Base-by-base conservation (phyloP, 2,329 filamentous ascomycete genomes). In the Hymenoscyphus repandus region DNA sequence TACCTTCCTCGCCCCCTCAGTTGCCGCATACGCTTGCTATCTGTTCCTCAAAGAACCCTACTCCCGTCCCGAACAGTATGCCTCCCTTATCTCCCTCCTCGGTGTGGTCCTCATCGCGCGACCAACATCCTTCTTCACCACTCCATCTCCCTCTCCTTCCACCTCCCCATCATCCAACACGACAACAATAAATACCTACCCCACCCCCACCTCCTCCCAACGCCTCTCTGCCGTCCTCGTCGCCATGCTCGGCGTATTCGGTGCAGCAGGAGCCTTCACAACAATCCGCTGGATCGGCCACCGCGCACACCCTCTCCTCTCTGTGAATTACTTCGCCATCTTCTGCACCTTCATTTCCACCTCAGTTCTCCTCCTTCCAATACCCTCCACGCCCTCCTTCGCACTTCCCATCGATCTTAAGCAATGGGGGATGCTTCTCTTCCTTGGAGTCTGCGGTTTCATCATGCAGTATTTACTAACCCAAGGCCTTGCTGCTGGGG, bases 381-480 rank as follows among this genome's bases (percentile, higher is more conserved):
- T 41, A n/a, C 55, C 58, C 1, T 36, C 57, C 9, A 40, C 61
- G 69, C 57, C 65, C 72, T 60, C 7, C 58, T 80, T 58, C 67
- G 65, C 18, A 72, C 54, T 78, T 58, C 68, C 66, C 1, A 62
- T 27, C 72, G 74, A 1, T 58, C 66, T 3, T 65, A 71, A 22
- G 11, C 61, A 37, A 69, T 92, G 87, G 85, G 66, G 71, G 0
- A 75, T 90, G 36, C 70, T 96, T 13, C 48, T 83, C 0, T 78
- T 84, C 34, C 72, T 95, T 3, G 88, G 87, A 0, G 63, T 81
- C 0, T 85, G 85, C 57, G 91, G 91, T 0, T 92, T 96, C 64
- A 66, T 86, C 18, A 86, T 92, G 79, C 91, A 96, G 76, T 90
- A 90, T 58, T 74, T 95, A n/a, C 72, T 95, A 15, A 93, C 90